phyloP scores from a whole-genome alignment of 768 basidiomycete species.

The Mycena pura region DNA sequence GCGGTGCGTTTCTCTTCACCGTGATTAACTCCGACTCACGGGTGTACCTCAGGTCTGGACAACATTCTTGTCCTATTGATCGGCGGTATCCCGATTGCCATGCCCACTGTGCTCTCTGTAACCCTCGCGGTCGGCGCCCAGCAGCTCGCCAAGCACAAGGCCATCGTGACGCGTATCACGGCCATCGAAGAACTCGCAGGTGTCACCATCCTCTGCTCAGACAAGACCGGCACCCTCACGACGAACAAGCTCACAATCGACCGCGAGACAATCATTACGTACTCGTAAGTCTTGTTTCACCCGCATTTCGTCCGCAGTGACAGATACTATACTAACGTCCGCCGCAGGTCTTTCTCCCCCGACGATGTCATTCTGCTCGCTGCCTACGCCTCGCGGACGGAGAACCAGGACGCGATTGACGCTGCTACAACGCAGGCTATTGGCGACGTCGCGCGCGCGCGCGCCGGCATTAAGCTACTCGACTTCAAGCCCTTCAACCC shows the following conservation, averaged over 20 bases:
- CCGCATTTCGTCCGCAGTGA: not conserved
- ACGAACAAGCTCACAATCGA: conserved; percentile 99
- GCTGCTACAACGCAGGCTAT: conserved; percentile 82
- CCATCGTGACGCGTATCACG: conserved; percentile 99
- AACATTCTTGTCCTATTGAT: conserved; percentile 98
- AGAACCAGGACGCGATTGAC: conserved; percentile 99
- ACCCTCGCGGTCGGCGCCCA: conserved; percentile 99
- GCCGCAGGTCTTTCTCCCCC: conserved; percentile 72
- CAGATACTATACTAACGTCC: not conserved
- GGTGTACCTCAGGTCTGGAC: conserved; percentile 81
- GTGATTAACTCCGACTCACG: not conserved
- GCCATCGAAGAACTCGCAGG: conserved; percentile 67
- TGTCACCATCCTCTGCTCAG: conserved; percentile 98
- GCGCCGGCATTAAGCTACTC: conserved; percentile 91
- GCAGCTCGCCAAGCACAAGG: conserved; percentile 97
- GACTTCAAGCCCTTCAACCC: conserved; percentile 99
- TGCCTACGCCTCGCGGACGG: conserved; percentile 95
- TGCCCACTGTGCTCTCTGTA: conserved; percentile 98
- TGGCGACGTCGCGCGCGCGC: conserved; percentile 75
- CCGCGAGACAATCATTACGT: conserved; percentile 88
- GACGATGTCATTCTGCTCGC: conserved; percentile 94
- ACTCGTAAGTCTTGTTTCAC: conserved; percentile 41
- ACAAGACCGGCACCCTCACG: conserved; percentile 98
- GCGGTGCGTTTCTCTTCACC: conserved; percentile 50
- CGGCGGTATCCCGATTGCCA: conserved; percentile 99